Conservation (phyloP, 805 yeast species). For the Starmerella geochares region DNA sequence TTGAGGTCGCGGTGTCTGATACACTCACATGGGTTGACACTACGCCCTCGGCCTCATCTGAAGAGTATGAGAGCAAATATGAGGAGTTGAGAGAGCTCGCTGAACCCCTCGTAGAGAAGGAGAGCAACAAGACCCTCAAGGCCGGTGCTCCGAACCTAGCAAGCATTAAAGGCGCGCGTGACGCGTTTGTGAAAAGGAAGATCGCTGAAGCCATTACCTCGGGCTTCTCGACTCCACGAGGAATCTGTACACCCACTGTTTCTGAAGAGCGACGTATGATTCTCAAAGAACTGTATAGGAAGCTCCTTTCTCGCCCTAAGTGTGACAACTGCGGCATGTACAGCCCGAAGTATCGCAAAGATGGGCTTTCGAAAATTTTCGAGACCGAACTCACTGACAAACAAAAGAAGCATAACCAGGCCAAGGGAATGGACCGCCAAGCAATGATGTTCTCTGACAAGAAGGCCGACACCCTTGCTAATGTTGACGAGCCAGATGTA, state of each 20-base stretch:
- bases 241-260: constrained; percentile 73
- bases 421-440: constrained; percentile 67
- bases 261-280: constrained; percentile 71
- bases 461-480: constrained; percentile 29
- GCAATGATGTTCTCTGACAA: constrained; percentile 41
- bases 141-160: constrained; percentile 21
- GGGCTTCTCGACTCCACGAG: constrained; percentile 57
- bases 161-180: constrained; percentile 46
- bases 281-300: constrained; percentile 65
- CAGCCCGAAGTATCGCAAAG: constrained; percentile 89
- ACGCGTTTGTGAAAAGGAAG: constrained; percentile 56
- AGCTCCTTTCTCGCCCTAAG: constrained; percentile 62
- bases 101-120: constrained; percentile 29
- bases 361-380: constrained; percentile 85
- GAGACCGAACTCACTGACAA: constrained; percentile 77
- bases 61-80: background rate
- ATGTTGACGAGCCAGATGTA: constrained; percentile 33
- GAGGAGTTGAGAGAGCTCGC: constrained; percentile 19
- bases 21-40: constrained; percentile 27
- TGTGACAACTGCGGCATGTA: constrained; percentile 96
- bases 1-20: constrained; percentile 20
- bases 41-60: constrained; percentile 32
- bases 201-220: constrained; percentile 65
- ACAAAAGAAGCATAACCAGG: constrained; percentile 64
- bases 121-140: constrained; percentile 35